Base-by-base conservation (phyloP, 441 rosid genomes). In the Gossypium gossypioides region DNA sequence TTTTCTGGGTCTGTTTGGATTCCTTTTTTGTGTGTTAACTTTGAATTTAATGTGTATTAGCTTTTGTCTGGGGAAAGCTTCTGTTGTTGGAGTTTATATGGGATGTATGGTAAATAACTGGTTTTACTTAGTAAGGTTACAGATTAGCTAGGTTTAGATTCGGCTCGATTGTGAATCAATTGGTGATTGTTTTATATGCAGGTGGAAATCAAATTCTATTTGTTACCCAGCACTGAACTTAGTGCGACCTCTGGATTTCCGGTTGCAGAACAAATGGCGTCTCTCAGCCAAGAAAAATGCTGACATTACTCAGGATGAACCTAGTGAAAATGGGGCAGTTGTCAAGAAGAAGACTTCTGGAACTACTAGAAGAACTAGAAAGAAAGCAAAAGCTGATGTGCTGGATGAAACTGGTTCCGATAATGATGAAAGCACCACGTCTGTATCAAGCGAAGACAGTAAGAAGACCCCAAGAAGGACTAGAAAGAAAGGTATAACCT, bases 121-220 rank as follows among this genome's bases (percentile, higher is more conserved):
- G 44, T 3, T 40, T 64, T 44, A 22, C 19, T 64, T 6, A 13
- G 55, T 46, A 16, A 64, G 18, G 48, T 29, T 27, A 22, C 4
- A 65, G 34, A 65, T 65, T 65, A 65, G 12, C 54, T 22, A 44
- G 55, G 55, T 22, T 65, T 22, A n/a, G 54, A 10, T 32, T 13
- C 12, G 2, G 12, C 6, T 46, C 25, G 56, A 54, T 65, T 64
- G 54, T 64, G 21, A 40, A 64, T 24, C 34, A 12, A 13, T 18
- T 48, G 12, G 19, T 65, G 69, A 21, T 65, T 13, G 15, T 44
- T 22, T 48, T 67, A 7, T 72, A 58, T 74, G 71, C 85, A 91
- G 98, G 78, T 90, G 85, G 83, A 81, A 70, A 73, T 76, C 81
- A 48, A 83, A 80, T 77, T 78, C 77, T 60, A 79, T 80, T 74